Conservation (phyloP, 2,329 filamentous ascomycete genomes). For the Aspergillus vadensis region DNA sequence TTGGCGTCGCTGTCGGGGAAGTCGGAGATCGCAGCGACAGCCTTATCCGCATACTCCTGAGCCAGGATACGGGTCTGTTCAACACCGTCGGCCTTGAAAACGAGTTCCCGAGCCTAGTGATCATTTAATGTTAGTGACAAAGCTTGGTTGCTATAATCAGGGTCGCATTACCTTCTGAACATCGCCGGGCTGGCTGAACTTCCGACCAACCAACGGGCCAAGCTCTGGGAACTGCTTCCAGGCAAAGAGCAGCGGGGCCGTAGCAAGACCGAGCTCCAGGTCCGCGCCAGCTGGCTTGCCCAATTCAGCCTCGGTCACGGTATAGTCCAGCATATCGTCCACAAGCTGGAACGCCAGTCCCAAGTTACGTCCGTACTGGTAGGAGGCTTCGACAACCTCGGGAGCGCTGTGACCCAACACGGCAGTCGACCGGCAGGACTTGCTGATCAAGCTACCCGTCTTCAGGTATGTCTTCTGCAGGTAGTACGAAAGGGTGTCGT, state of each 20-base stretch:
- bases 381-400: constrained; percentile 85
- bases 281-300: constrained; percentile 96
- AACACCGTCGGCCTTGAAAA: constrained; percentile 80
- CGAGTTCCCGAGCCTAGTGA: constrained; percentile 77
- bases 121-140: neutral
- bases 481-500: constrained; percentile 89
- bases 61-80: constrained; percentile 90
- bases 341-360: constrained; percentile 96
- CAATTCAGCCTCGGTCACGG: constrained; percentile 76
- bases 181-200: constrained; percentile 82
- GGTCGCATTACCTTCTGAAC: constrained; percentile 70
- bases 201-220: constrained; percentile 84
- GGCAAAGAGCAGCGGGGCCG: constrained; percentile 89
- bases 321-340: constrained; percentile 98
- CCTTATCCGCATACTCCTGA: constrained; percentile 86
- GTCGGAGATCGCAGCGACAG: constrained; percentile 75
- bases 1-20: constrained; percentile 97
- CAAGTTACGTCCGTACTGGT: constrained; percentile 88
- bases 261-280: constrained; percentile 87
- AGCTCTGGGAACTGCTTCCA: constrained; percentile 88
- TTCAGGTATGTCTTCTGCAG: constrained; percentile 98
- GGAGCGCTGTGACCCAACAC: constrained; percentile 76
- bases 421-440: constrained; percentile 88
- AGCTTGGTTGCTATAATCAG: neutral
- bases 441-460: constrained; percentile 92